phyloP scores from a whole-genome alignment of 768 basidiomycete species.

The Suillus hirtellus region DNA sequence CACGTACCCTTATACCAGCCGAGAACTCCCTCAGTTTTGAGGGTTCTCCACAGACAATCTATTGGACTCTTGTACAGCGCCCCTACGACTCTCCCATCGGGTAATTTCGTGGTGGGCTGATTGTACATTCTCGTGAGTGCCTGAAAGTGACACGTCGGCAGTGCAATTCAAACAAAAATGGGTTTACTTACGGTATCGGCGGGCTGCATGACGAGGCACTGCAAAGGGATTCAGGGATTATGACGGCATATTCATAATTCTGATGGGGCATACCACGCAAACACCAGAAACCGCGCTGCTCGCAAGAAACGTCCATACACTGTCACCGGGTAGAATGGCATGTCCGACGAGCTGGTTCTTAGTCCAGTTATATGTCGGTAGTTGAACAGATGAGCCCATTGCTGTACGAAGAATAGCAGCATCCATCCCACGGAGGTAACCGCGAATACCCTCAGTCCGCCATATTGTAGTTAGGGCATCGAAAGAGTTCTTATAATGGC shows the following conservation, averaged over 20 bases:
- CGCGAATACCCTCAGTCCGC: slow-evolving; percentile 71
- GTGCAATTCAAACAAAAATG: neutral
- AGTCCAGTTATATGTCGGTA: slow-evolving; percentile 94
- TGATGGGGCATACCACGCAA: slow-evolving; percentile 69
- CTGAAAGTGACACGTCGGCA: slow-evolving; percentile 34
- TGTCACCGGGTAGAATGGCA: slow-evolving; percentile 72
- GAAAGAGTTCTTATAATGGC: slow-evolving; percentile 82
- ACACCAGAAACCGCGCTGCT: slow-evolving; percentile 89
- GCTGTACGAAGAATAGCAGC: slow-evolving; percentile 92
- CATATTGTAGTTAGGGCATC: slow-evolving; percentile 83
- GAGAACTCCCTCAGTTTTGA: slow-evolving; percentile 81
- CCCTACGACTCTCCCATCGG: slow-evolving; percentile 73
- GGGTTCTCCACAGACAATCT: slow-evolving; percentile 96
- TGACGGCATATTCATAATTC: neutral
- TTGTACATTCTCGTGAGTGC: slow-evolving; percentile 96
- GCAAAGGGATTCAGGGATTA: neutral
- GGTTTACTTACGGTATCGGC: slow-evolving; percentile 74
- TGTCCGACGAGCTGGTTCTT: slow-evolving; percentile 75
- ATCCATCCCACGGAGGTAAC: slow-evolving; percentile 88
- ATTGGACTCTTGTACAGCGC: slow-evolving; percentile 88
- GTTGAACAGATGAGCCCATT: slow-evolving; percentile 94
- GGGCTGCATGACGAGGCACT: slow-evolving; percentile 94
- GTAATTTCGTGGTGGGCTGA: slow-evolving; percentile 75
- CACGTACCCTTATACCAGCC: slow-evolving; percentile 93
- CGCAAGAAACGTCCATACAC: slow-evolving; percentile 82